These are phyloP conservation scores for Eucalyptus grandis DNA, from an alignment of 345 rosid genomes.

Conservation along the genomic window DNA sequence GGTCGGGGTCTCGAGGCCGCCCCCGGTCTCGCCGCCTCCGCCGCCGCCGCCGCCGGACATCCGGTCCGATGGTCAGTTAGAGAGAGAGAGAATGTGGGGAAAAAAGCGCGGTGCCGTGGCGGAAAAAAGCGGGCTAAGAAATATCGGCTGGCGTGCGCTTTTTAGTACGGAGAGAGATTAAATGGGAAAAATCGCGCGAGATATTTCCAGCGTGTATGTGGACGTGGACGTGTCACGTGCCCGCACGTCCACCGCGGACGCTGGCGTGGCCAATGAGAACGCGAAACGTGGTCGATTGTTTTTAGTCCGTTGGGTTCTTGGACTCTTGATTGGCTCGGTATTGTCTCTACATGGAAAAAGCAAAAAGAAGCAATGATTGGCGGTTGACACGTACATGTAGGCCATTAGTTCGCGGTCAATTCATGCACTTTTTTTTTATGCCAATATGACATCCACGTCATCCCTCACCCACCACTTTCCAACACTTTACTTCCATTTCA, in stretches of 20 bases:
- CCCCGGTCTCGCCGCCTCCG: neutral
- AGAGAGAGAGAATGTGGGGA: neutral
- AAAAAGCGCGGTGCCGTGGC: neutral
- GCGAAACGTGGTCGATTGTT: neutral
- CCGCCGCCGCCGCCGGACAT: neutral
- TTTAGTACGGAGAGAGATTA: neutral
- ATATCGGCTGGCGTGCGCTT: neutral
- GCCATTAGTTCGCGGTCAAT: too few relatives aligned
- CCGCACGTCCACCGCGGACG: neutral
- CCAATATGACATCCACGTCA: too few relatives aligned
- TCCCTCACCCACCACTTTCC: too few relatives aligned
- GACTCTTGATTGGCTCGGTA: too few relatives aligned
- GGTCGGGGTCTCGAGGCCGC: constrained; percentile 46
- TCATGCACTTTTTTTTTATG: too few relatives aligned
- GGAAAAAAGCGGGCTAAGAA: neutral
- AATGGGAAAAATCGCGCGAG: neutral
- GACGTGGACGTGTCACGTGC: neutral
- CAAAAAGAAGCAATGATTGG: too few relatives aligned
- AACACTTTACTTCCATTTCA: too few relatives aligned
- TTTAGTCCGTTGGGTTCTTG: too few relatives aligned
- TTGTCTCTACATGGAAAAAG: too few relatives aligned
- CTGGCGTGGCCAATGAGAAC: neutral
- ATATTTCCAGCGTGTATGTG: neutral
- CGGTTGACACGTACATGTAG: too few relatives aligned
- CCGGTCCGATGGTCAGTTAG: neutral